phyloP scores from a whole-genome alignment of 371 early-diverging fungal genomes.

The Mortierella sp. region DNA sequence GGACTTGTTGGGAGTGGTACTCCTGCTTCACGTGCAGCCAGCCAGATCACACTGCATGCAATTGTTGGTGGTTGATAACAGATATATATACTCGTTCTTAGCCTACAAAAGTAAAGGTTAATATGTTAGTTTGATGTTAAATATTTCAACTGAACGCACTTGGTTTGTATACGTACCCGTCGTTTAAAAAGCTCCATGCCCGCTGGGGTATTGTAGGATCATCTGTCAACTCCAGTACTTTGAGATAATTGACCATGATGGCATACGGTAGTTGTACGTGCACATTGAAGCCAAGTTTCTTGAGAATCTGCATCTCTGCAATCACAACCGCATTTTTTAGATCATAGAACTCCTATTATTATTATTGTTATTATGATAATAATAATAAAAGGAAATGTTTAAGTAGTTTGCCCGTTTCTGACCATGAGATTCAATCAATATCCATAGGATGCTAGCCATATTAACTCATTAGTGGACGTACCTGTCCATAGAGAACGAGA shows the following conservation, averaged over 20 bases:
- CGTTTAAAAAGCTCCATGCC: constrained; percentile 94
- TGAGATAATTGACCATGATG: constrained; percentile 92
- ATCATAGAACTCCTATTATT: constrained; percentile 76
- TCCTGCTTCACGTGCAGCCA: constrained; percentile 78
- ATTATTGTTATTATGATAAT: too few relatives aligned
- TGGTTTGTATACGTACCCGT: constrained; percentile 66
- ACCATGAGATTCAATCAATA: too few relatives aligned
- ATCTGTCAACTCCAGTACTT: constrained; percentile 81
- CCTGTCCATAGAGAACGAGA: constrained; percentile 73
- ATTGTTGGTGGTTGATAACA: constrained; percentile 90
- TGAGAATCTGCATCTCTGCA: constrained; percentile 90
- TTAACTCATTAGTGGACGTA: constrained; percentile 29
- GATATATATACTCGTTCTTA: constrained; percentile 85
- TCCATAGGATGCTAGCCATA: too few relatives aligned
- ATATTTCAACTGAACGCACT: not conserved
- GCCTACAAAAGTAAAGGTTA: constrained; percentile 56
- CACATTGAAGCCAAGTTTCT: constrained; percentile 92
- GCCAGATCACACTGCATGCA: constrained; percentile 91
- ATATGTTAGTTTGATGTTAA: not conserved
- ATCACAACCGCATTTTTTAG: constrained; percentile 81
- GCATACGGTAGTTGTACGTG: constrained; percentile 96
- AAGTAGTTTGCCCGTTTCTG: not conserved
- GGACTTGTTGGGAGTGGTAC: constrained; percentile 77
- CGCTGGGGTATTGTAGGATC: constrained; percentile 79
- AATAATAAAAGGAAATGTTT: not conserved